Conservation (phyloP, 352 stramenopile species). For the Phytophthora agathidicida region DNA sequence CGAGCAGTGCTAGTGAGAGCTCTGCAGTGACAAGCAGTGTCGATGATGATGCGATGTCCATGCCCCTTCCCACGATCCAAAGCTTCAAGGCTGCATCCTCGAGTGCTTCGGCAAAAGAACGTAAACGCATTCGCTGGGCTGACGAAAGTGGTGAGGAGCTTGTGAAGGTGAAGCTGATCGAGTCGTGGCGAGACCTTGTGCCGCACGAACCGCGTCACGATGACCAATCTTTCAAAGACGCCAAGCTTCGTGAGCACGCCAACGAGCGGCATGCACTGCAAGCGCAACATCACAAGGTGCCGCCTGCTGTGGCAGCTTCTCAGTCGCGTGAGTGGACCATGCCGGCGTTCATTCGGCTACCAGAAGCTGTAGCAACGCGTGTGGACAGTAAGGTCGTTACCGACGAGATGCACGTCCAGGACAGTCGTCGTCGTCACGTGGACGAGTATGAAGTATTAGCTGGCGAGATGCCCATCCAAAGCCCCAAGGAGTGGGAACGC, state of each 20-base stretch:
- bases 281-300: conserved; percentile 78
- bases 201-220: conserved; percentile 58
- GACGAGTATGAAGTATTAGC: conserved; percentile 87
- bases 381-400: conserved; percentile 39
- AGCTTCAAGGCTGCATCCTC: conserved; percentile 73
- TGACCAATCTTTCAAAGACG: conserved; percentile 81
- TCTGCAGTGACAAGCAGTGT: conserved; percentile 24
- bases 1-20: conserved; percentile 30
- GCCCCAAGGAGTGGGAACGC: conserved; percentile 82
- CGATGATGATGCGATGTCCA: conserved; percentile 47
- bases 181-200: conserved; percentile 86
- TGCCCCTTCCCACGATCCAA: conserved; percentile 81
- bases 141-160: conserved; percentile 81
- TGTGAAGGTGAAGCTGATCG: conserved; percentile 83
- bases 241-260: conserved; percentile 85
- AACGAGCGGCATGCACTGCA: conserved; percentile 72
- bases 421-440: conserved; percentile 71
- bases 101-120: conserved; percentile 35
- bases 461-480: conserved; percentile 75
- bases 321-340: conserved; percentile 70
- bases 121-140: conserved; percentile 82
- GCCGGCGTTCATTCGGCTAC: conserved; percentile 65
- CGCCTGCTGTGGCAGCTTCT: conserved; percentile 45
- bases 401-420: conserved; percentile 72
- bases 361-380: conserved; percentile 57